phyloP scores from a whole-genome alignment of 495 filamentous ascomycete species.

The Lasiosphaeriaceae sp. region DNA sequence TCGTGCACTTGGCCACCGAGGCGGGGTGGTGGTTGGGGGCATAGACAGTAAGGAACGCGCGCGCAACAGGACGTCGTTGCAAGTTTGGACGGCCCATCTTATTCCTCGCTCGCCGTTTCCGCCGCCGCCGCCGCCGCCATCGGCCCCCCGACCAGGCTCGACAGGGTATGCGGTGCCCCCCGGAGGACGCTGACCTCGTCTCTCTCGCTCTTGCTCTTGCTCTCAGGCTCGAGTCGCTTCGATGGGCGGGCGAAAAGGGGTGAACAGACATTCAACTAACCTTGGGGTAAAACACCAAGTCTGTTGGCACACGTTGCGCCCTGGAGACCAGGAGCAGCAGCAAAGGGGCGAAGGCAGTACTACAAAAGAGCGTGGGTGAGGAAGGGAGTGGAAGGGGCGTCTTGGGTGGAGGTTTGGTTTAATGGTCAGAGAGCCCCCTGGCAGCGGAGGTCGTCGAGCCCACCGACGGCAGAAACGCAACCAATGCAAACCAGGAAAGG shows the following conservation, averaged over 20 bases:
- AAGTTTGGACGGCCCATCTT: neutral
- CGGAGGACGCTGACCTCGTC: too few species aligned
- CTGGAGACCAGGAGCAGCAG: constrained; percentile 36
- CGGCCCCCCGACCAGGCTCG: neutral
- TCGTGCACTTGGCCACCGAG: neutral
- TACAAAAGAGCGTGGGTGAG: constrained; percentile 36
- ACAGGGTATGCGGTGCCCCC: too few species aligned
- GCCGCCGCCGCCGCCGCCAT: neutral
- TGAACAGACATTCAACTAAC: constrained; percentile 12
- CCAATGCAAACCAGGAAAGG: constrained; percentile 18
- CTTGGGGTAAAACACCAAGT: constrained; percentile 13
- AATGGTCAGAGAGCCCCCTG: constrained; percentile 25
- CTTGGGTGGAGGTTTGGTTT: constrained; percentile 33
- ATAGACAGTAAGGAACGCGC: neutral
- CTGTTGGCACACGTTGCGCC: constrained; percentile 35
- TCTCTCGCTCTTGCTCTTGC: neutral
- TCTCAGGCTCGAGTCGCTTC: neutral
- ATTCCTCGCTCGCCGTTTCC: neutral
- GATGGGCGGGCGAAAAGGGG: neutral
- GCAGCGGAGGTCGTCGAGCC: constrained; percentile 6
- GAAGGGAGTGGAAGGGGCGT: constrained; percentile 27
- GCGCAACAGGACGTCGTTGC: neutral
- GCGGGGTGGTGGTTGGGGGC: neutral
- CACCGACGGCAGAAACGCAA: constrained; percentile 17
- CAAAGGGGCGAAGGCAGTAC: constrained; percentile 25